A percentile compares a stretch with the other conserved stretches of the same genome.
phyloP scores from a whole-genome alignment of 2,329 filamentous ascomycete genomes.

The Fusarium euwallaceae region DNA sequence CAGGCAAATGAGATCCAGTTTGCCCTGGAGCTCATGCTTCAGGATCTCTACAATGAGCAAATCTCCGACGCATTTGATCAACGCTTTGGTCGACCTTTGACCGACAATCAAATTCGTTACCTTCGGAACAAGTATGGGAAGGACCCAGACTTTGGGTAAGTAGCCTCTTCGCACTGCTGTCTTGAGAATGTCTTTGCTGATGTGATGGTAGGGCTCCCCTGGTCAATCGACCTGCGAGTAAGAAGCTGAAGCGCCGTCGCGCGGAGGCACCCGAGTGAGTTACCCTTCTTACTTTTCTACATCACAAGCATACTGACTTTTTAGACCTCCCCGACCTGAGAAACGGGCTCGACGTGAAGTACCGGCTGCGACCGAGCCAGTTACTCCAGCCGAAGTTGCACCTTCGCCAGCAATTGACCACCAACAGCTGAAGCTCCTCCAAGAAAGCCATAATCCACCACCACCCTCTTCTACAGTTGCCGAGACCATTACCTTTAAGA shows the following conservation, averaged over 20 bases:
- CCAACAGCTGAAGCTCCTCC: neutral
- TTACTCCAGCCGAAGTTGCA: neutral
- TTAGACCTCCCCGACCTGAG: neutral
- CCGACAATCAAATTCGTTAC: slow-evolving; percentile 55
- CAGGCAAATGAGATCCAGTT: slow-evolving; percentile 52
- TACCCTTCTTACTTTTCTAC: neutral
- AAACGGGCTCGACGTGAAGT: slow-evolving; percentile 11
- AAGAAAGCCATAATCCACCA: neutral
- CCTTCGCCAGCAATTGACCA: neutral
- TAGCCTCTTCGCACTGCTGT: neutral
- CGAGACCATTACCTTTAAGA: neutral
- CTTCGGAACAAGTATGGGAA: slow-evolving; percentile 57
- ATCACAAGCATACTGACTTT: neutral
- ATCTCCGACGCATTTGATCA: slow-evolving; percentile 48
- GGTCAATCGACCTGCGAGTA: slow-evolving; percentile 26
- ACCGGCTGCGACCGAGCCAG: neutral
- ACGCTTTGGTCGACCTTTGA: slow-evolving; percentile 48
- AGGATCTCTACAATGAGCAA: slow-evolving; percentile 39
- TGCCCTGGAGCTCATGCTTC: slow-evolving; percentile 49
- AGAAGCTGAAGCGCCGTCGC: slow-evolving; percentile 30
- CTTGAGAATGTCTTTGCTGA: neutral
- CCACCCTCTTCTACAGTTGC: neutral
- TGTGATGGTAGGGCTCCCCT: slow-evolving; percentile 18
- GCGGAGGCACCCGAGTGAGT: slow-evolving; percentile 23
- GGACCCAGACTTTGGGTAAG: slow-evolving; percentile 56